Evolutionary conservation across 139 green algal species (phyloP).

Genomic region (Monoraphidium neglectum): DNA sequence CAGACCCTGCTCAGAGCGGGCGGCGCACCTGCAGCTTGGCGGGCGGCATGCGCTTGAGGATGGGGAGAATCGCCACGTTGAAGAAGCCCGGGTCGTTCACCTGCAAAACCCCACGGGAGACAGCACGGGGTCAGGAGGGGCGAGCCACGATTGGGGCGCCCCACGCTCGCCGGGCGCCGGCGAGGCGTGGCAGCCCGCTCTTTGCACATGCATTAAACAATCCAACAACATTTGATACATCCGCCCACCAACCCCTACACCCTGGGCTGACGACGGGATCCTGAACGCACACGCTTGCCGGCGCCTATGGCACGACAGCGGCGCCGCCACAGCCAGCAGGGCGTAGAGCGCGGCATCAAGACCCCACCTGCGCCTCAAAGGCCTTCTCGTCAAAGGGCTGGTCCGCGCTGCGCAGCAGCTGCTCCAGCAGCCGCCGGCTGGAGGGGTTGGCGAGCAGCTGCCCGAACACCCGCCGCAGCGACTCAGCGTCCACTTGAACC

Average conservation of each 20-base stretch:
- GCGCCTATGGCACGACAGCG: not conserved
- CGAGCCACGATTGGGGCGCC: not conserved
- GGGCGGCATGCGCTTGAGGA: slow-evolving; percentile 22
- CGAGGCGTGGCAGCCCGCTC: not conserved
- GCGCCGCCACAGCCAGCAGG: not conserved
- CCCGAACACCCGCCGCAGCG: slow-evolving; percentile 23
- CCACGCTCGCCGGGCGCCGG: not conserved
- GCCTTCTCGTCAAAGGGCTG: slow-evolving; percentile 23
- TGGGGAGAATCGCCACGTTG: slow-evolving; percentile 24
- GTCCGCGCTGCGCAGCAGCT: slow-evolving; percentile 18
- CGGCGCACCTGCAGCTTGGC: not conserved
- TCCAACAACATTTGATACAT: not conserved
- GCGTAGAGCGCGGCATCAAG: not conserved
- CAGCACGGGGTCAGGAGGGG: not conserved
- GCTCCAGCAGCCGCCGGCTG: slow-evolving; percentile 20
- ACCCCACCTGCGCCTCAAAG: slow-evolving; percentile 28
- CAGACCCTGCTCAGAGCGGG: too few relatives aligned
- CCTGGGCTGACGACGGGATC: not conserved
- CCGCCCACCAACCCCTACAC: not conserved
- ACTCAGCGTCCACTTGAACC: not conserved
- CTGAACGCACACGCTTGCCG: not conserved
- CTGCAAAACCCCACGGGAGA: not conserved
- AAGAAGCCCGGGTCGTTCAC: slow-evolving; percentile 20
- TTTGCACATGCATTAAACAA: not conserved
- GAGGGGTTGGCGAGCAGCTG: slow-evolving; percentile 16